Base-by-base conservation (phyloP, 176 grass and related monocot species). In the Ensete ventricosum region DNA sequence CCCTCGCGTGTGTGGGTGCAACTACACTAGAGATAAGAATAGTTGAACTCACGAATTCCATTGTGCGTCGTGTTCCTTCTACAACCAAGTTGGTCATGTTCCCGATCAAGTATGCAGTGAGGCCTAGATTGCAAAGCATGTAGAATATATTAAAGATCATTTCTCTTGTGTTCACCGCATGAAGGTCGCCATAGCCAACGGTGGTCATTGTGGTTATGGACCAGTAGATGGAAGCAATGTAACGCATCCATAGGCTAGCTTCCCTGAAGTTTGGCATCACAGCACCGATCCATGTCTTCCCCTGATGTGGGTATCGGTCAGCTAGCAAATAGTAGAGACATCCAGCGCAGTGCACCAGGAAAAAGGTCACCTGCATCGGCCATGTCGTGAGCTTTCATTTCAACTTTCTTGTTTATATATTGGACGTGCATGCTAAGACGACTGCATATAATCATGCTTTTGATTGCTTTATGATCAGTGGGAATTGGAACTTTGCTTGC, bases 71-170 rank as follows among this genome's bases (percentile, higher is more conserved):
- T 14, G 90, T 98, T 69, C 90, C 90, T 85, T 98, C 95, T 25
- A 98, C 94, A 50, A 98, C 94, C 82, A 97, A 89, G 85, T 98
- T 98, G 79, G 94, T 93, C 94, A 98, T 98, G 72, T 93, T 98
- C 75, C 94, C 94, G 70, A 93, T 98, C 85, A 98, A 79, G 83
- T 98, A 98, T 14, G 94, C 82, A 1, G 94, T 93, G 54, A 98
- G 86, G 53, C 90, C 88, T 29, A 97, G 91, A 79, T 93, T 98
- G 76, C 92, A 98, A 57, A 97, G 88, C 94, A 98, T 98, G 62
- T 93, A 98, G 81, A 98, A 93, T 62, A 98, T 98, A 81, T 98
- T 98, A 80, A 93, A 98, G 73, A 98, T 67, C 94, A 98, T 98
- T 80, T 98, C 94, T 60, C 89, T 25, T 23, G 84, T 98, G 84